Conservation (phyloP, 306 rosid genomes). For the Nissolia schottii region DNA sequence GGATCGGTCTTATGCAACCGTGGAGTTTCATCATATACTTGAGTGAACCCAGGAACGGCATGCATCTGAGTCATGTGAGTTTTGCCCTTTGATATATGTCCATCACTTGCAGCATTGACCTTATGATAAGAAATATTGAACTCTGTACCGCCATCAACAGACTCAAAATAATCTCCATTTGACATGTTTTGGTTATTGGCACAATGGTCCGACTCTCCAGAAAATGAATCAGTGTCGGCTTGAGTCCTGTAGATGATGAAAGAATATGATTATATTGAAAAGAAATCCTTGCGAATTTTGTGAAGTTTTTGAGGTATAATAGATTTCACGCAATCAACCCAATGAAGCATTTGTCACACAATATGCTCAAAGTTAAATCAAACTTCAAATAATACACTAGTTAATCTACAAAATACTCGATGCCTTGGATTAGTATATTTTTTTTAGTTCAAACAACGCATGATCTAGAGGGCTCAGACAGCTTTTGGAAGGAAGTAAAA, state of each 20-base stretch:
- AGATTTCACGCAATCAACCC: neutral
- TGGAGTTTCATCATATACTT: conserved; percentile 45
- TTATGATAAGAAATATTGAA: conserved; percentile 54
- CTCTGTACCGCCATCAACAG: conserved; percentile 52
- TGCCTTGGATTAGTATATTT: too few species aligned
- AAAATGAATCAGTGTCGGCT: conserved; percentile 61
- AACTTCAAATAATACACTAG: too few species aligned
- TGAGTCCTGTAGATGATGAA: conserved; percentile 62
- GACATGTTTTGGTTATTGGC: conserved; percentile 43
- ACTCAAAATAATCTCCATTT: conserved; percentile 45
- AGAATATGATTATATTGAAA: conserved; percentile 7
- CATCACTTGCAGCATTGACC: conserved; percentile 27
- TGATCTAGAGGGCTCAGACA: too few species aligned
- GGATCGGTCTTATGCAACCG: conserved; percentile 37
- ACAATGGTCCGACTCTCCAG: conserved; percentile 57
- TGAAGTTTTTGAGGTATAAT: neutral
- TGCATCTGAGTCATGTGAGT: conserved; percentile 36
- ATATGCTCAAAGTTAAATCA: neutral
- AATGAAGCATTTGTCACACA: neutral
- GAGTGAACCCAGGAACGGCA: conserved; percentile 49
- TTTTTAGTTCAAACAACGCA: too few species aligned
- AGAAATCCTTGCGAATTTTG: neutral
- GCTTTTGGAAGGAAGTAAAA: too few species aligned
- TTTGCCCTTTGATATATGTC: conserved; percentile 25
- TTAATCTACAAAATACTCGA: too few species aligned